Evolutionary conservation across 495 filamentous ascomycete species (phyloP).

Genomic region (Xylaria cubensis): DNA sequence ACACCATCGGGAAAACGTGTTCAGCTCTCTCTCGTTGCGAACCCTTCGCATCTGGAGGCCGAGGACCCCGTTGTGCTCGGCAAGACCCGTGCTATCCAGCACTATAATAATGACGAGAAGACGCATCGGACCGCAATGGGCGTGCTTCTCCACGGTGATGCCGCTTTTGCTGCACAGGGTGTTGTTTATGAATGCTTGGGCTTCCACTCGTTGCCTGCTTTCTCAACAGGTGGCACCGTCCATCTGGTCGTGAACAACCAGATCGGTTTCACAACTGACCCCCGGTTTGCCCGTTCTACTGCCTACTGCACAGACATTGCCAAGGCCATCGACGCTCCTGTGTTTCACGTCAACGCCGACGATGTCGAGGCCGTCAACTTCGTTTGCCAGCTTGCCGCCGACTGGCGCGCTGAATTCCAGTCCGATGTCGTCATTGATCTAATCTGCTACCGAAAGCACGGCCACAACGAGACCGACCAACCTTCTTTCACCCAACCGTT

Average conservation of each 20-base stretch:
- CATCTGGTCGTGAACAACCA: conserved; percentile 99
- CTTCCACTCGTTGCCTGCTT: conserved; percentile 92
- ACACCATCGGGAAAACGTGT: conserved; percentile 98
- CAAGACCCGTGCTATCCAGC: conserved; percentile 96
- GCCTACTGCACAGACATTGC: conserved; percentile 99
- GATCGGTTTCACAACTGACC: conserved; percentile 99
- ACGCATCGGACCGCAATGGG: conserved; percentile 89
- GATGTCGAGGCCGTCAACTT: conserved; percentile 99
- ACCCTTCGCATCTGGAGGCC: conserved; percentile 97
- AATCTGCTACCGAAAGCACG: conserved; percentile 98
- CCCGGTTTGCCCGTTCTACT: conserved; percentile 93
- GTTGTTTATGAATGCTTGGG: conserved; percentile 98
- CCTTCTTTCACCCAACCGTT: conserved; percentile 98
- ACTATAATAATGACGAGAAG: conserved; percentile 97
- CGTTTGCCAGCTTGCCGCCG: conserved; percentile 93
- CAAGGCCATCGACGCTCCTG: conserved; percentile 96
- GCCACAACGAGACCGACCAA: conserved; percentile 99
- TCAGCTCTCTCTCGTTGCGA: conserved; percentile 96
- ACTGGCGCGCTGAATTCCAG: conserved; percentile 98
- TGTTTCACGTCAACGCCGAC: conserved; percentile 99
- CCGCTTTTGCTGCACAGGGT: conserved; percentile 94
- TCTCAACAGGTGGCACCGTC: conserved; percentile 96
- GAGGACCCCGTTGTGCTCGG: conserved; percentile 98
- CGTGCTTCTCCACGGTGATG: conserved; percentile 94
- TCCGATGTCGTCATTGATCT: conserved; percentile 96